These are phyloP conservation scores for Leccinum laetum DNA, from an alignment of 1,284 basidiomycete genomes.

Conservation along the genomic window DNA sequence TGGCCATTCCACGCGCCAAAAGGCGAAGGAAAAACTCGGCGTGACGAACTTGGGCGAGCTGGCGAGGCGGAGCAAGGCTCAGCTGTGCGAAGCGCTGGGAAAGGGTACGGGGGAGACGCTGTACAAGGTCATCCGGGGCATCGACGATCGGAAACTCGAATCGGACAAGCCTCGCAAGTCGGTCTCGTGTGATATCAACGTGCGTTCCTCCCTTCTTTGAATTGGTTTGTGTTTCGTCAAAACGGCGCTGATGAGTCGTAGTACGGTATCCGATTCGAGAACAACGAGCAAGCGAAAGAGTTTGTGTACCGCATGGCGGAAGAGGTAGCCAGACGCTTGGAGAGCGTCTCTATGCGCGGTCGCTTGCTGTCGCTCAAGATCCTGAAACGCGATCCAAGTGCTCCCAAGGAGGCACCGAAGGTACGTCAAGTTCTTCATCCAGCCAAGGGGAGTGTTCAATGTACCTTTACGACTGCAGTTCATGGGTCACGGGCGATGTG, in stretches of 20 bases:
- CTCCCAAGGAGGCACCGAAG: conserved; percentile 93
- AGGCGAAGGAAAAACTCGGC: conserved; percentile 76
- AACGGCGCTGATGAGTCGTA: conserved; percentile 30
- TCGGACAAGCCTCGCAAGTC: conserved; percentile 84
- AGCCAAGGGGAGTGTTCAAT: conserved; percentile 2
- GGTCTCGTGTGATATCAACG: conserved; percentile 91
- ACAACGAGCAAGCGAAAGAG: conserved; percentile 74
- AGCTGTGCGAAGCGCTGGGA: conserved; percentile 76
- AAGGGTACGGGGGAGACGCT: conserved; percentile 83
- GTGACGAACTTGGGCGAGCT: conserved; percentile 73
- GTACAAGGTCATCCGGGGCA: conserved; percentile 81
- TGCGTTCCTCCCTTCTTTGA: conserved; percentile 39
- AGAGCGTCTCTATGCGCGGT: conserved; percentile 67
- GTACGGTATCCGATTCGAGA: conserved; percentile 96
- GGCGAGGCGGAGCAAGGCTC: conserved; percentile 55
- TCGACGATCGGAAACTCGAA: conserved; percentile 80
- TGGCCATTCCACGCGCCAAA: conserved; percentile 72
- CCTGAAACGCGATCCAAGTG: conserved; percentile 84
- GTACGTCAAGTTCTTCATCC: conserved; percentile 37
- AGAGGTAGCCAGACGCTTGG: conserved; percentile 75
- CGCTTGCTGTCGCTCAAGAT: conserved; percentile 82
- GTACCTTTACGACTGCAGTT: conserved; percentile 53
- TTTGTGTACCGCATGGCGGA: conserved; percentile 77
- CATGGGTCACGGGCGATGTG: conserved; percentile 90
- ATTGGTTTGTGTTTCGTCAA: background rate